Evolutionary conservation across 139 green algal genomes (phyloP), one percentile per base, ranked within the genome.

Genomic region (Chlamydomonas asymmetrica): DNA sequence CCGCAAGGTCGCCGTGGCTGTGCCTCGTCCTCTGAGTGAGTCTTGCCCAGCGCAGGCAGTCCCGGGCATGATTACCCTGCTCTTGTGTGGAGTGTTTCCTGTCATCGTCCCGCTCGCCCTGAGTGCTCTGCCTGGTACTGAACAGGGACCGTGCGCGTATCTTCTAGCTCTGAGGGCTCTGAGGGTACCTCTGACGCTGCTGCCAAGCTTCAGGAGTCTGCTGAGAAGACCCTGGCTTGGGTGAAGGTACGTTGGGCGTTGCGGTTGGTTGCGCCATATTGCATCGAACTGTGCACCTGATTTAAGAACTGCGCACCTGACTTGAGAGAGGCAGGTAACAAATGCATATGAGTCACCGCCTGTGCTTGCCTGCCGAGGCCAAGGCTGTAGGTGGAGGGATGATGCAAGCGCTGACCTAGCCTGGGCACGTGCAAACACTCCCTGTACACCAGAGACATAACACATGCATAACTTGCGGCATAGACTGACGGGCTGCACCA

Each of bases 191-290:
- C n/a, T 25, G 70, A 75, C 13, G n/a, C 56, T 0, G 3, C 40
- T 25, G 61, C 61, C 27, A 76, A 76, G 70, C 39, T 76, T 20
- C 70, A 76, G 59, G 41, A 40, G 13, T 52, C 63, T 40, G 56
- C 57, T 31, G 27, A 48, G 22, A 57, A 76, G 25, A 40, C 41
- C 4, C 39, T 52, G 45, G 45, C 10, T 10, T 10, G 10, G 45
- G 10, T 52, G 45, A 52, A 52, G 45, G 45, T 52, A 16, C 10
- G 45, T 25, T 10, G 10, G 10, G 45, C 10, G 16, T 25, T 10
- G 45, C 10, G 45, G 45, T 25, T 52, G 10, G 10, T 52, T 16
- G 45, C 45, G 45, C 45, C 16, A 52, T 52, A 16, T 52, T 25
- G 45, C 45, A 16, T 25, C 16, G 16, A 16, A 16, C 45, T 52